Conservation (phyloP, 805 yeast species). For the Zygosaccharomyces bailii region DNA sequence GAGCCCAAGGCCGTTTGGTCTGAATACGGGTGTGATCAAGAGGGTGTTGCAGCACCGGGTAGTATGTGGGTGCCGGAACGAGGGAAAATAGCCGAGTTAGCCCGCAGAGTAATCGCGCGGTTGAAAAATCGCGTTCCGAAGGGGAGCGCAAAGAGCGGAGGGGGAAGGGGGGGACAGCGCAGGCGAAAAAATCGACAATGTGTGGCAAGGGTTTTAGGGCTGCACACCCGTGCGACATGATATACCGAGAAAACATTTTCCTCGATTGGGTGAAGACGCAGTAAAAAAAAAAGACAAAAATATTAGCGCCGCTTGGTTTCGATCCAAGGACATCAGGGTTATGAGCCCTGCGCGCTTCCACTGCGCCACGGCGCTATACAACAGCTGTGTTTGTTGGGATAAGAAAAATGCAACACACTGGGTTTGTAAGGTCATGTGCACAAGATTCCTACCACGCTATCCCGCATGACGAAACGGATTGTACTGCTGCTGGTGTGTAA, state of each 20-base stretch:
- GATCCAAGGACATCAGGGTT: conserved; percentile 98
- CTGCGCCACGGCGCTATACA: conserved; percentile 91
- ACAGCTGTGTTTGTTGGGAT: not conserved
- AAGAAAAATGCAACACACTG: no score
- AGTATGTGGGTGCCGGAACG: not conserved
- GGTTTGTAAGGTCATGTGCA: no score
- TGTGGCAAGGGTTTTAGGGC: conserved; percentile 96
- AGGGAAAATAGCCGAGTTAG: not conserved
- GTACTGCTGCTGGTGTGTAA: no score
- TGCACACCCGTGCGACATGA: no score
- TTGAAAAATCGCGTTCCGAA: not conserved
- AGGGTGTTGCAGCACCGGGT: not conserved
- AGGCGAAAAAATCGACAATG: conserved; percentile 60
- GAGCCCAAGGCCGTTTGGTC: no score
- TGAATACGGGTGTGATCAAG: no score
- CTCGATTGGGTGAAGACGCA: not conserved
- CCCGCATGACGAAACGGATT: no score
- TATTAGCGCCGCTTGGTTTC: conserved; percentile 90
- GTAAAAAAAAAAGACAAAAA: conserved; percentile 12
- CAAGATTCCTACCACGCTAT: no score
- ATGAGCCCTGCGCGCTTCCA: conserved; percentile 99
- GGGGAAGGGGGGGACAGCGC: not conserved
- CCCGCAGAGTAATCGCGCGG: not conserved
- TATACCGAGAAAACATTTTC: no score
- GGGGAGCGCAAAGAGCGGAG: not conserved